A percentile compares a stretch with the other conserved stretches of the same genome.
Evolutionary conservation across 208 protist species (phyloP).

Genomic region (Borovskyia barvae): DNA sequence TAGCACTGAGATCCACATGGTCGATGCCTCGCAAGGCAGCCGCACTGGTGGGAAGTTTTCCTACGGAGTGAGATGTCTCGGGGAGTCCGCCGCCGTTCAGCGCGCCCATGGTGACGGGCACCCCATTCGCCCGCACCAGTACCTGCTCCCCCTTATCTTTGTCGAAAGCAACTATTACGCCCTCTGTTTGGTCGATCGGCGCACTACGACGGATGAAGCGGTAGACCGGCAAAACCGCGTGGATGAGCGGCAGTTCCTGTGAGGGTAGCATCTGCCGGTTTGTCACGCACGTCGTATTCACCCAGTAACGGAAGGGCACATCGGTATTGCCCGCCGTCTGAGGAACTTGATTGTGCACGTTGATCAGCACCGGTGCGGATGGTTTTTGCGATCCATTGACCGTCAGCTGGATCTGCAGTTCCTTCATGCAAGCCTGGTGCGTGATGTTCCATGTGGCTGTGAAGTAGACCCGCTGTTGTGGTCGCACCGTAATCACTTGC

Average conservation of each 20-base stretch:
- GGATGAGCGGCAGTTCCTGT: slow-evolving; percentile 77
- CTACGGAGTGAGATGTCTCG: no score
- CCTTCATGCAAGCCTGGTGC: slow-evolving; percentile 58
- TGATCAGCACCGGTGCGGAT: slow-evolving; percentile 72
- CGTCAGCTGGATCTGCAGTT: slow-evolving; percentile 67
- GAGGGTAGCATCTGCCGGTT: slow-evolving; percentile 73
- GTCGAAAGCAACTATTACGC: slow-evolving; percentile 77
- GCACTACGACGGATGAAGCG: slow-evolving; percentile 48
- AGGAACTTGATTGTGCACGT: slow-evolving; percentile 66
- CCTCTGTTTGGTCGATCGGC: slow-evolving; percentile 45
- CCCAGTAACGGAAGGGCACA: slow-evolving; percentile 86
- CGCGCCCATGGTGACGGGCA: slow-evolving; percentile 54
- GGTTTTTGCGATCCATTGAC: slow-evolving; percentile 76
- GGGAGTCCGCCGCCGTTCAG: slow-evolving; percentile 10
- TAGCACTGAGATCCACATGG: slow-evolving; percentile 7
- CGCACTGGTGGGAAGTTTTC: no score
- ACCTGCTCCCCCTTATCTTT: slow-evolving; percentile 78
- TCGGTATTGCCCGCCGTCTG: slow-evolving; percentile 48
- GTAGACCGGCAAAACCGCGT: slow-evolving; percentile 72
- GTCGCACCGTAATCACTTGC: slow-evolving; percentile 81
- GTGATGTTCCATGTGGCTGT: slow-evolving; percentile 66
- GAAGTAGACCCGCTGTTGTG: slow-evolving; percentile 88
- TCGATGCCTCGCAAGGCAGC: slow-evolving; percentile 9
- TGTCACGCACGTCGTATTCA: slow-evolving; percentile 79
- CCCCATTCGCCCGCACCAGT: slow-evolving; percentile 68